Base-by-base conservation (phyloP, 176 grass and related monocot species). In the Poa annua region DNA sequence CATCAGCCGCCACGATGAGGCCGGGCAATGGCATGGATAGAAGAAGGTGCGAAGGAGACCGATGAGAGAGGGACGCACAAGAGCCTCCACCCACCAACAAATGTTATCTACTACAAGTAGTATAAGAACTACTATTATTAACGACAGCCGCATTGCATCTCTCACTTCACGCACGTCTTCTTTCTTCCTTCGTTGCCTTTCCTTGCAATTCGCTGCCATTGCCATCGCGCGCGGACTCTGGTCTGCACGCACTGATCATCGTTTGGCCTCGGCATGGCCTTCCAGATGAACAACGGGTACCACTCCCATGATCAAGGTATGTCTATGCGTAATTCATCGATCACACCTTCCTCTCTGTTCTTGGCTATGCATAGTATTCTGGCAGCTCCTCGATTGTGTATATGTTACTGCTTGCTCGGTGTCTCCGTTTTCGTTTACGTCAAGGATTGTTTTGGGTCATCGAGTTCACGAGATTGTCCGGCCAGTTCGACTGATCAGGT, bases 241-340 rank as follows among this genome's bases (percentile, higher is more conserved):
- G 61, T 7, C 82, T 52, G 39, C 55, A 21, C 7, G 36, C 6
- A 38, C 41, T 22, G 19, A 34, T 60, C 25, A 8, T 66, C 9
- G 16, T 34, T 52, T 15, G 22, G 16, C 8, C 26, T 16, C 34
- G 20, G 24, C 39, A 87, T 87, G 85, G 70, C 85, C 78, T 87
- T 47, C 71, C 48, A 33, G 9, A 68, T 81, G 71, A 61, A 82
- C 15, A 69, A 50, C 26, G 78, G 70, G 20, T 32, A 68, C 50
- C 53, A 11, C 81, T 64, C 49, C 16, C 71, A 22, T 17, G 70
- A 73, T 75, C 85, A 68, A 81, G 85, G 85, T 87, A 76, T 45
- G 7, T 12, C 9, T 66, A 73, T 17, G 70, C 70, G 26, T 33
- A 17, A 32, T 29, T 44, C 29, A 29, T 29, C 29, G 29, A 29